Evolutionary conservation across 305 asterid species (phyloP), one percentile per base, ranked within the genome.

Genomic region (Nicotiana rustica): DNA sequence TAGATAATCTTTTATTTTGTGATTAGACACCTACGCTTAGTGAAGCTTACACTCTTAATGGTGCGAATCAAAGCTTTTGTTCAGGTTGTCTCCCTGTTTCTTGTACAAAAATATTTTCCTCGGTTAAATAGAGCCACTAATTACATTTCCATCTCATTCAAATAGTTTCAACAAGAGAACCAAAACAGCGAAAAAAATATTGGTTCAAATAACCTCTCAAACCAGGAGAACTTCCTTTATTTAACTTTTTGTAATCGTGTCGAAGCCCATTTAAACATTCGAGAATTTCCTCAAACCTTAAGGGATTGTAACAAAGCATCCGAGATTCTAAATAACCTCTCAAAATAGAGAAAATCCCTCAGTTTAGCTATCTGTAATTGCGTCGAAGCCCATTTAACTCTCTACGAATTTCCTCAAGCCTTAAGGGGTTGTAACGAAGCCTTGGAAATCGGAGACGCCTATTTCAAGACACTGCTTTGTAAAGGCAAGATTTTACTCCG

Each of bases 221-320:
- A 88, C 79, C 89, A 88, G 29, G 77, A 89, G 69, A 15, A 91
- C 84, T 76, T 84, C 88, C 92, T 94, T 87, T 91, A 92, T 73
- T 61, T 94, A 67, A 89, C 95, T 69, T 88, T 90, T 86, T 92
- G 93, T 70, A 93, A 91, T 62, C 86, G 94, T 55, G 96, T 95
- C 35, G 97, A 93, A 81, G 97, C 96, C 66, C 80, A 81, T 57
- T 87, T 90, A 82, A 88, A 93, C 3, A 78, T 89, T 2, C 73
- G 77, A 12, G 88, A 90, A 6, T 81, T 83, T 21, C 18, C 88
- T 61, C 86, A 84, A 38, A 94, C 97, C 1, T 31, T 94, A 84
- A 31, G 12, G 55, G 97, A 94, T 84, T 92, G 97, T 52, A 93
- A 88, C 81, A 90, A 83, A 84, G 96, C 95, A 56, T 59, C 91